These are phyloP conservation scores for Pelomyxa schiedti DNA, from an alignment of 78 protist genomes.

Conservation along the genomic window DNA sequence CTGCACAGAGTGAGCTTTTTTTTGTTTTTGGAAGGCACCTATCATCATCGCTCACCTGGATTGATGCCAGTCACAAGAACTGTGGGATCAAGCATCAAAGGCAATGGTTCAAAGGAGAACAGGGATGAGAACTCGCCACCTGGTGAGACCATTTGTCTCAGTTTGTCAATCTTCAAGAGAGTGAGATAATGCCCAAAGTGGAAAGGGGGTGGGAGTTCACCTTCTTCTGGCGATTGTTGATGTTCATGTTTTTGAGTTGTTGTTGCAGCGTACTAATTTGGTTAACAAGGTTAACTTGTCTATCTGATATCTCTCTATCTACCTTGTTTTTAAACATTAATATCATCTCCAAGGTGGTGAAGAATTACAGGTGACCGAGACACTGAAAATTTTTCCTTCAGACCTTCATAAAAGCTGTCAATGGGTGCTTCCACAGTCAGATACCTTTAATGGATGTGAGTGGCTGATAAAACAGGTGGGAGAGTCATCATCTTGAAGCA, in stretches of 20 bases:
- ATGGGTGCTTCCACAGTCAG: conserved; percentile 12
- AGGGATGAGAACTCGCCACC: not conserved
- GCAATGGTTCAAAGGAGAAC: not conserved
- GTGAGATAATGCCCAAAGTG: not conserved
- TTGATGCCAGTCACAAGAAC: conserved; percentile 1
- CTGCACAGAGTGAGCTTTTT: conserved; percentile 35
- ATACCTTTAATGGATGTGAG: conserved; percentile 7
- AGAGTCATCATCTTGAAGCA: conserved; percentile 28
- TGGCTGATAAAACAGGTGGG: not conserved
- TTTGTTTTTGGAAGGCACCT: conserved; percentile 20
- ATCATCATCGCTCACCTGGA: not conserved
- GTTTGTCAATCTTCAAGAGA: conserved; percentile 18
- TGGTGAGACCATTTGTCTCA: not conserved
- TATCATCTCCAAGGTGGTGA: conserved; percentile 35
- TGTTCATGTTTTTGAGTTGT: not conserved
- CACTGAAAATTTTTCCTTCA: conserved; percentile 5
- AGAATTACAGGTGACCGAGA: conserved; percentile 3
- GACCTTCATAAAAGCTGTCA: not conserved
- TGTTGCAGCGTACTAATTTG: not conserved
- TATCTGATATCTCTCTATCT: not conserved
- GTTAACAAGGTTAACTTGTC: conserved; percentile 1
- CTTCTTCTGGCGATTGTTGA: conserved; percentile 2
- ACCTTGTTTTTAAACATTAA: not conserved
- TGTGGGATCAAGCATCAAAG: conserved; percentile 20
- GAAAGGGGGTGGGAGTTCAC: not conserved